Evolutionary conservation across 805 yeast genomes (phyloP).

Genomic region (Blastobotrys mokoenaii): DNA sequence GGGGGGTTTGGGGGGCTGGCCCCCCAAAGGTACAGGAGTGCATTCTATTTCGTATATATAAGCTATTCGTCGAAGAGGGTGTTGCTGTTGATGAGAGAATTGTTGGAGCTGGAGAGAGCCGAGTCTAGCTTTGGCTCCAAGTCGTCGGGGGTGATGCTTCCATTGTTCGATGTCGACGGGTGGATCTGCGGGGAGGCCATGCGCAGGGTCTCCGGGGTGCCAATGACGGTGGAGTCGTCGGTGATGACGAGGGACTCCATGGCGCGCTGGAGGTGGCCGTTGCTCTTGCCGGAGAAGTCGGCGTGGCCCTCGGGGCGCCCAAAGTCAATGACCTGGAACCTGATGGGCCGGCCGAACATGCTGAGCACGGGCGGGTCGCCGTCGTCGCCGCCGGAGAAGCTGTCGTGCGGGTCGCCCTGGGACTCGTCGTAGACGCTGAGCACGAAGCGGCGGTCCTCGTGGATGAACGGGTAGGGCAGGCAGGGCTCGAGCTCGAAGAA

Average conservation of each 20-base stretch:
- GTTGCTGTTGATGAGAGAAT: too few relatives aligned
- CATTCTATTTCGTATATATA: too few relatives aligned
- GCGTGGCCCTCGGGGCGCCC: slow-evolving; percentile 19
- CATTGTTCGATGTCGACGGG: too few relatives aligned
- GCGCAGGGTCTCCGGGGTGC: too few relatives aligned
- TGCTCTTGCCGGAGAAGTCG: slow-evolving; percentile 13
- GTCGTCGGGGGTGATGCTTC: too few relatives aligned
- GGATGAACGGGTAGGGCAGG: slow-evolving; percentile 21
- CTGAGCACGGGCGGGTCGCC: neutral
- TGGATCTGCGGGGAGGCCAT: too few relatives aligned
- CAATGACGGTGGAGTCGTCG: too few relatives aligned
- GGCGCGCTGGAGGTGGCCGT: slow-evolving; percentile 8
- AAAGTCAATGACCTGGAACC: slow-evolving; percentile 13
- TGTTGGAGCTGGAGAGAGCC: too few relatives aligned
- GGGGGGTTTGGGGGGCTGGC: too few relatives aligned
- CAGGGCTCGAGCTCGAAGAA: slow-evolving; percentile 21
- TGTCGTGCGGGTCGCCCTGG: neutral
- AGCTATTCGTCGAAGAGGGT: too few relatives aligned
- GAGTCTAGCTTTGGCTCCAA: too few relatives aligned
- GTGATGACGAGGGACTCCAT: slow-evolving; percentile 16
- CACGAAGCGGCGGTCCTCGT: slow-evolving; percentile 18
- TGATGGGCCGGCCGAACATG: slow-evolving; percentile 11
- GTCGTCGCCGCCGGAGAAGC: slow-evolving; percentile 1
- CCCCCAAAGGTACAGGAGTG: too few relatives aligned
- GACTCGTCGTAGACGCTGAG: slow-evolving; percentile 4